Conservation (phyloP, 768 basidiomycete species). For the Russula dissimulans region DNA sequence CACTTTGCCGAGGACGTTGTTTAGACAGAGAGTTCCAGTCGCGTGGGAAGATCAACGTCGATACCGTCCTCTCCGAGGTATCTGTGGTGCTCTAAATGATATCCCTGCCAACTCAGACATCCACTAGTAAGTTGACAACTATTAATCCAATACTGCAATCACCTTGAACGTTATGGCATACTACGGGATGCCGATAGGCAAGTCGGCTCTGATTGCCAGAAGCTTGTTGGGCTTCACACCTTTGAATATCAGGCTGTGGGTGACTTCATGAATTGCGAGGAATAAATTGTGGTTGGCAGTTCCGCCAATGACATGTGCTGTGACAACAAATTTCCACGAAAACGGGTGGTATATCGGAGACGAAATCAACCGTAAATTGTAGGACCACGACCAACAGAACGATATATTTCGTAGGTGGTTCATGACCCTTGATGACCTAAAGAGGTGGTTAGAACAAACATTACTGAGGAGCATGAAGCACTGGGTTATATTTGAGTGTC, state of each 20-base stretch:
- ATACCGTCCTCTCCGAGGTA: constrained; percentile 91
- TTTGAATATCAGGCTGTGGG: constrained; percentile 92
- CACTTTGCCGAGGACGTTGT: constrained; percentile 95
- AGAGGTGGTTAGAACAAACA: background rate
- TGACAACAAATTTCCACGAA: constrained; percentile 62
- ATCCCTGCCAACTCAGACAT: constrained; percentile 41
- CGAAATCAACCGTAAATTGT: constrained; percentile 53
- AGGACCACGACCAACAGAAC: constrained; percentile 74
- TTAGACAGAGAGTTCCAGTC: constrained; percentile 77
- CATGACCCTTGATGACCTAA: constrained; percentile 87
- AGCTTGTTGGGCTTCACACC: constrained; percentile 75
- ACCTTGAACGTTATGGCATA: constrained; percentile 95
- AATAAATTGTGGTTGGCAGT: constrained; percentile 98
- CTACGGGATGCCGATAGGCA: constrained; percentile 93
- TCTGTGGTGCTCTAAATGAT: constrained; percentile 96
- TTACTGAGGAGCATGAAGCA: background rate
- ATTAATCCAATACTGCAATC: constrained; percentile 6
- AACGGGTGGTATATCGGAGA: constrained; percentile 63
- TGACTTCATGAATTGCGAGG: constrained; percentile 97
- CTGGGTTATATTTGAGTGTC: background rate
- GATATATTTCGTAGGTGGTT: constrained; percentile 84
- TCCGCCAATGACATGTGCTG: constrained; percentile 82
- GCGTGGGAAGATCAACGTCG: constrained; percentile 90
- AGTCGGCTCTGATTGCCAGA: constrained; percentile 83
- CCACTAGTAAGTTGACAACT: background rate